Base-by-base conservation (phyloP, 306 rosid species). In the Rosa multiflora region DNA sequence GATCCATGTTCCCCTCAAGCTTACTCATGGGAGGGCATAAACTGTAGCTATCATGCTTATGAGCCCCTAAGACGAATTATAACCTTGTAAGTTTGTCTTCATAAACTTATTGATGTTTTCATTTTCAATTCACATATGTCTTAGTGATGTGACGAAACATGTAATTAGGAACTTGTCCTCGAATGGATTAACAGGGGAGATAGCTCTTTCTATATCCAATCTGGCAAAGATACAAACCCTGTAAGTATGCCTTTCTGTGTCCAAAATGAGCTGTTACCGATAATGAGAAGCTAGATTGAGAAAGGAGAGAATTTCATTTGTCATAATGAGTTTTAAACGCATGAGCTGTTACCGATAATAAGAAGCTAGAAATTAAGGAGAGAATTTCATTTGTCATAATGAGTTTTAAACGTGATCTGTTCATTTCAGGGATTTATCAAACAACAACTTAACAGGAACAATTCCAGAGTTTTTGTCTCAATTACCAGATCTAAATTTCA, bases 401-500 rank as follows among this genome's bases (percentile, higher is more conserved):
- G 35, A 58, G 11, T 10, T 21, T n/a, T 58, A 58, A 21, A 6
- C 2, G 35, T 21, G 13, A n/a, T n/a, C 11, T 58, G 32, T 23
- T 63, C 0, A 59, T 88, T 77, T 79, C 79, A 89, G 89, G 85
- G 92, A 87, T 74, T 63, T 86, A 58, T 88, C 92, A 20, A 88
- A 88, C 82, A 88, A 88, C 55, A 78, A 66, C 82, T 84, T 88
- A 77, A 71, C 70, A 0, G 90, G 92, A 17, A 0, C 40, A 58
- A 32, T 89, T 8, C 88, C 88, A 35, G 76, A 59, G 29, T 83
- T 86, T 51, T 74, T 85, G 11, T 76, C 81, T 20, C 44, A 83
- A 32, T 39, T 88, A 32, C 48, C 8, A 35, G 49, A 76, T 29
- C 74, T 88, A 8, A 43, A 53, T 67, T 67, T 73, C 71, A 62